Base-by-base conservation (phyloP, 2,329 filamentous ascomycete genomes). In the Penicillium olsonii region DNA sequence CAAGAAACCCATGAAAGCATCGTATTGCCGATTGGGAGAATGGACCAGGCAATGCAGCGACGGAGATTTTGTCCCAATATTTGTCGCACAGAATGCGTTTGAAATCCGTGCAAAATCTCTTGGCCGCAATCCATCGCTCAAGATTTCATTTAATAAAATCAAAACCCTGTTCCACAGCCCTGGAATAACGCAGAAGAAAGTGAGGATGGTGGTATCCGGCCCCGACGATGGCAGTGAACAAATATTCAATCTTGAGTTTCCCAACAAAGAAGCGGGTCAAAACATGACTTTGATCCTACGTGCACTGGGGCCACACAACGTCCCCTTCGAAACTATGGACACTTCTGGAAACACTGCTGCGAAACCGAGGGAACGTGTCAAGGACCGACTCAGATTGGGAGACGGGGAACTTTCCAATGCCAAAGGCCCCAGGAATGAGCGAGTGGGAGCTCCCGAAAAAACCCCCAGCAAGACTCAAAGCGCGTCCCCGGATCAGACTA, bases 161-260 rank as follows among this genome's bases (percentile, higher is more conserved):
- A 31, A 3, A 4, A 6, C 11, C 12, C 12, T 31, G 6, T 31
- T n/a, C 12, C n/a, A 31, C 29, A 31, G 29, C 12, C 5, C 4
- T n/a, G 29, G 29, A 6, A n/a, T 31, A 14, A 31, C 29, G 12
- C 3, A 31, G 11, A n/a, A 14, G 12, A 31, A 31, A n/a, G 29
- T n/a, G 11, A 31, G 4, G 5, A n/a, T 31, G 29, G 7, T 31
- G 2, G 12, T 31, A 3, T n/a, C 29, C 4, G 4, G 4, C 6
- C 3, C 4, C 6, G 7, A 15, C 4, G n/a, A 31, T n/a, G n/a
- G 4, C 6, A 31, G 29, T 43, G 49, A 54, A 4, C 52, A 24
- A 12, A 24, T 12, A 31, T n/a, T 70, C 12, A 64, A 70, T 40
- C 55, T 72, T 29, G 62, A 71, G 37, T 60, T 72, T 42, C 47